Percentiles rank a stretch among this genome's conserved stretches.
Evolutionary conservation across 2,329 filamentous ascomycete genomes (phyloP).

Genomic region (Talaromyces albobiverticillius): DNA sequence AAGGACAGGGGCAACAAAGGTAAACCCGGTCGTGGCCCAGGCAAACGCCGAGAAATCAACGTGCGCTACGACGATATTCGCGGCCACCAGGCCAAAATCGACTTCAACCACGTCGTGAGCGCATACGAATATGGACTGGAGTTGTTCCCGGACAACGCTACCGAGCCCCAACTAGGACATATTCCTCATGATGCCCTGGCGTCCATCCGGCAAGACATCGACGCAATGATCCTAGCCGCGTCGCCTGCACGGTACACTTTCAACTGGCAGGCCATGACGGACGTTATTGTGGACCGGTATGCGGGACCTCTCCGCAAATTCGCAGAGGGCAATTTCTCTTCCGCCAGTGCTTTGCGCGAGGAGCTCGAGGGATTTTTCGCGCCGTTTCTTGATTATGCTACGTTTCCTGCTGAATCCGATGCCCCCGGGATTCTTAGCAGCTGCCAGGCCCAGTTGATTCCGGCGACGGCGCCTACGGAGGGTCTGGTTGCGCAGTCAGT

Average conservation of each 20-base stretch:
- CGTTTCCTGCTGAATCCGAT: background rate
- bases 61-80: slow-evolving; percentile 24
- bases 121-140: slow-evolving; percentile 40
- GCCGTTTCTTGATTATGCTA: background rate
- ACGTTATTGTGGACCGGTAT: background rate
- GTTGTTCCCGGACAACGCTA: slow-evolving; percentile 32
- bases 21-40: background rate
- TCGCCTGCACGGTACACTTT: background rate
- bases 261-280: background rate
- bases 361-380: background rate
- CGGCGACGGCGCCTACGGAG: background rate
- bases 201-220: background rate
- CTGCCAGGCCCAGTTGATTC: background rate
- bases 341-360: background rate
- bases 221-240: background rate
- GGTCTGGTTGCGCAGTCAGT: background rate
- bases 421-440: background rate
- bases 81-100: slow-evolving; percentile 32
- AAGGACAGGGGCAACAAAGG: background rate
- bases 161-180: slow-evolving; percentile 30
- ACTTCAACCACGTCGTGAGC: slow-evolving; percentile 45
- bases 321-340: background rate
- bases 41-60: slow-evolving; percentile 4
- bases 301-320: background rate
- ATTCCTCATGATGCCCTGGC: background rate